Evolutionary conservation across 768 basidiomycete genomes (phyloP).

Genomic region (Serendipita sp.): DNA sequence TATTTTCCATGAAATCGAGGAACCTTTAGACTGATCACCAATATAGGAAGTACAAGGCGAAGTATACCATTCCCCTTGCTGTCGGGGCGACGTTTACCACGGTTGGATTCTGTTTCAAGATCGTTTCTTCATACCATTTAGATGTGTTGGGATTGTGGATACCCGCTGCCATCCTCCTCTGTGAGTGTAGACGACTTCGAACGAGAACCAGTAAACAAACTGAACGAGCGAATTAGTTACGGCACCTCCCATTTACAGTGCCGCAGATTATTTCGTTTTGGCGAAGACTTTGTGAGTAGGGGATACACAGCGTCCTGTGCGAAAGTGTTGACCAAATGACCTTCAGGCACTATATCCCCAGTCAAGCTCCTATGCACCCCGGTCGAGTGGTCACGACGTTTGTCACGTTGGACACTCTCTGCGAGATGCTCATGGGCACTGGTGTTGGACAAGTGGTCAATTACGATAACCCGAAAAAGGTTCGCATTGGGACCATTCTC

Average conservation of each 20-base stretch:
- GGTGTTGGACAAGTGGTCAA: conserved; percentile 1
- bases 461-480: conserved; percentile 1
- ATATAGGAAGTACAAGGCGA: neutral
- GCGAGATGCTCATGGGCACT: conserved; percentile 5
- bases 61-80: neutral
- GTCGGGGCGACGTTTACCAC: conserved; percentile 1
- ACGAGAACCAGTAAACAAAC: neutral
- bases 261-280: conserved; percentile 4
- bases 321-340: neutral
- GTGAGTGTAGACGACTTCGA: neutral
- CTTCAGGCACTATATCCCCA: neutral
- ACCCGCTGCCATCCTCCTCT: neutral
- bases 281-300: neutral
- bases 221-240: neutral
- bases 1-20: neutral
- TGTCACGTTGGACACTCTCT: neutral
- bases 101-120: neutral
- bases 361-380: conserved; percentile 2
- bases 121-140: neutral
- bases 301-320: neutral
- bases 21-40: neutral
- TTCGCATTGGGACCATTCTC: neutral
- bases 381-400: conserved; percentile 5
- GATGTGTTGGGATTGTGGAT: neutral
- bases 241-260: conserved; percentile 4